A percentile compares a stretch with the other conserved stretches of the same genome.
These are phyloP conservation scores for Saccharomycopsis oosterbeekiorum DNA, from an alignment of 805 yeast genomes.

Conservation along the genomic window DNA sequence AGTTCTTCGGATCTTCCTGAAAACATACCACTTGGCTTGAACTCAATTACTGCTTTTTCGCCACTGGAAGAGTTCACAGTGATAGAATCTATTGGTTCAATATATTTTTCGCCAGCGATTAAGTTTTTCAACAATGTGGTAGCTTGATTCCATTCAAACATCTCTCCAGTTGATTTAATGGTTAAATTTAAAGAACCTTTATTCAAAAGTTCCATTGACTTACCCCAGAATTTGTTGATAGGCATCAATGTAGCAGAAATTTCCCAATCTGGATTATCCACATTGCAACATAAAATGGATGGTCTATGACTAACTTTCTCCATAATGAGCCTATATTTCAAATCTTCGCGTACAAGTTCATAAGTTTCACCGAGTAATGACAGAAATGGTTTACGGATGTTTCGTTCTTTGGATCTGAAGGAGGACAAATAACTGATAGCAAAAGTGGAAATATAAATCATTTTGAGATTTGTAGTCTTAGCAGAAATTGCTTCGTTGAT, in stretches of 20 bases:
- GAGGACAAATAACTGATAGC: conserved; percentile 68
- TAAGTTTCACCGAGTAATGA: conserved; percentile 91
- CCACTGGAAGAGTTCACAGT: conserved; percentile 64
- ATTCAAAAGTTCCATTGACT: conserved; percentile 73
- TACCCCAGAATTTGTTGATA: conserved; percentile 90
- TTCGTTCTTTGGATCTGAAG: conserved; percentile 64
- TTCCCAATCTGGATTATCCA: conserved; percentile 67
- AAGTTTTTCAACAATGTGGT: conserved; percentile 74
- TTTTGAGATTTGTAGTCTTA: conserved; percentile 41
- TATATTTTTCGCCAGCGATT: conserved; percentile 89
- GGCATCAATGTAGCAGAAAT: conserved; percentile 57
- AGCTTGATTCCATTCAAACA: conserved; percentile 73
- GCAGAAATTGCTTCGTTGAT: conserved; percentile 49
- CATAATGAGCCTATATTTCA: conserved; percentile 60
- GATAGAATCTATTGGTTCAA: conserved; percentile 71
- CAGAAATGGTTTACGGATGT: conserved; percentile 83
- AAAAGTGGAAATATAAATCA: conserved; percentile 67
- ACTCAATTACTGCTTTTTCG: conserved; percentile 56
- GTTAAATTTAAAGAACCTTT: conserved; percentile 57
- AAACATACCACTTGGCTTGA: conserved; percentile 78
- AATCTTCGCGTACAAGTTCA: conserved; percentile 80
- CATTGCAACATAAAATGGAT: conserved; percentile 69
- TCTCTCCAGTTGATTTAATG: conserved; percentile 52
- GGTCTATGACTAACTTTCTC: conserved; percentile 91
- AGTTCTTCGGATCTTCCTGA: conserved; percentile 72